Evolutionary conservation across 768 basidiomycete species (phyloP).

Genomic region (Hydnomerulius pinastri): DNA sequence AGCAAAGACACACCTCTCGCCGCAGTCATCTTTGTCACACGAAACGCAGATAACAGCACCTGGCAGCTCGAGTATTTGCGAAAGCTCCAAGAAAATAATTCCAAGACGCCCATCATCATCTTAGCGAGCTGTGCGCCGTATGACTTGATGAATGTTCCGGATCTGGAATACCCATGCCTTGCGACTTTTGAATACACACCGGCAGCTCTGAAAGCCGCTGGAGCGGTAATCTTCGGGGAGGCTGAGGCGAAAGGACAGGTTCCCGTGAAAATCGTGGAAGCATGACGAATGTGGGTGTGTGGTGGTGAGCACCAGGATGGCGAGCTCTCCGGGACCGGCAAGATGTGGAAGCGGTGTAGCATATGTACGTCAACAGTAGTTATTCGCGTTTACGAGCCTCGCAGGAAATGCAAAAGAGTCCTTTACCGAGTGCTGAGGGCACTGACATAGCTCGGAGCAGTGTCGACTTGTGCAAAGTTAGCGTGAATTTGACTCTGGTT

Average conservation of each 20-base stretch:
- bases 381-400: background rate
- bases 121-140: slow-evolving; percentile 70
- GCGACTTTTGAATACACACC: slow-evolving; percentile 63
- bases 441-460: background rate
- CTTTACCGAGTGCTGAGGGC: no score
- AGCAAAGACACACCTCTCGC: slow-evolving; percentile 1
- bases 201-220: slow-evolving; percentile 48
- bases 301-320: slow-evolving; percentile 25
- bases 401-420: no score
- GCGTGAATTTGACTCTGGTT: no score
- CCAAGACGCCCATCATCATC: slow-evolving; percentile 43
- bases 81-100: slow-evolving; percentile 25
- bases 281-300: slow-evolving; percentile 24
- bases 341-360: background rate
- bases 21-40: slow-evolving; percentile 50
- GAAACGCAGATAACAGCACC: slow-evolving; percentile 51
- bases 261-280: slow-evolving; percentile 20
- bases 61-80: slow-evolving; percentile 55
- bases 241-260: slow-evolving; percentile 5
- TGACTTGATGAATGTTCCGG: slow-evolving; percentile 42
- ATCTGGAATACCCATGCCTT: slow-evolving; percentile 39
- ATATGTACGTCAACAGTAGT: background rate
- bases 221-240: slow-evolving; percentile 45
- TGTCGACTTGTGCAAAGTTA: background rate
- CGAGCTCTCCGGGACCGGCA: slow-evolving; percentile 10